Evolutionary conservation across 176 grass and related monocot species (phyloP).

Genomic region (Carex littledalei): DNA sequence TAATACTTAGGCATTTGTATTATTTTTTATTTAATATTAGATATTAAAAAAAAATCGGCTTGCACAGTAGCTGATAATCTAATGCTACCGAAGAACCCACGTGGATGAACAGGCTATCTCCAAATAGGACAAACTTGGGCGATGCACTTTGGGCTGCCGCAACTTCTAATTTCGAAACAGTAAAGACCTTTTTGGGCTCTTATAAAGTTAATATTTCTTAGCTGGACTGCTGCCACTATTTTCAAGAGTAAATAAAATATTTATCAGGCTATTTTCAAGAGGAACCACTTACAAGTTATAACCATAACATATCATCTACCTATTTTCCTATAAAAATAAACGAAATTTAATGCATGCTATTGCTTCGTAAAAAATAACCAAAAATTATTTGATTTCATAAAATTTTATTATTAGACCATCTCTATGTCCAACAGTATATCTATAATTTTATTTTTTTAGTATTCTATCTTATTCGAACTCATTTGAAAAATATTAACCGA

Average conservation of each 20-base stretch:
- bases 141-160: not conserved
- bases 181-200: not conserved
- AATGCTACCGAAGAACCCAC: not conserved
- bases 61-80: not conserved
- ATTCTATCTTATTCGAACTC: not conserved
- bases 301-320: not conserved
- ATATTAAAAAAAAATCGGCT: too few species aligned
- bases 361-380: not conserved
- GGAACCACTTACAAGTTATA: not conserved
- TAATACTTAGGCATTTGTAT: too few species aligned
- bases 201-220: not conserved
- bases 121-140: slow-evolving; percentile 1
- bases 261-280: not conserved
- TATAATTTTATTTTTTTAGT: not conserved
- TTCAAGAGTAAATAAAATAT: not conserved
- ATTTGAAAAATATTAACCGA: not conserved
- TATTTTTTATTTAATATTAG: too few species aligned
- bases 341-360: not conserved
- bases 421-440: not conserved
- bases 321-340: not conserved
- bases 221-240: not conserved
- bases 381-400: not conserved
- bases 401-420: not conserved
- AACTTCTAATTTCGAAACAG: not conserved
- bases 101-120: not conserved